Base-by-base conservation (phyloP, 1,284 basidiomycete species). In the Pseudozyma sp. region DNA sequence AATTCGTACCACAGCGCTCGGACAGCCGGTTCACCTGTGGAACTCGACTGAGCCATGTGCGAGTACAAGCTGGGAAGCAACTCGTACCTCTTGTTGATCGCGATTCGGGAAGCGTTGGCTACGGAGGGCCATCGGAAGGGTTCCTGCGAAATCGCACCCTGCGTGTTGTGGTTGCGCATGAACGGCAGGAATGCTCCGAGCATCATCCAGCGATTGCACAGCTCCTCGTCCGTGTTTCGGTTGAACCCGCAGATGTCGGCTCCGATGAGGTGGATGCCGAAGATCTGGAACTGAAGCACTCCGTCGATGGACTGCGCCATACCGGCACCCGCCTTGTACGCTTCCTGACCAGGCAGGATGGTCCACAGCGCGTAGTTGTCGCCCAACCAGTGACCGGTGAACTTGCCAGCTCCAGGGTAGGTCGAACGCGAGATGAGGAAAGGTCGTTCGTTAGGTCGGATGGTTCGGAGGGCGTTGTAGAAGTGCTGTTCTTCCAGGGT, bases 251-350 rank as follows among this genome's bases (percentile, higher is more conserved):
- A 76, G 0, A 61, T 63, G 39, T 80, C 78, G 6, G 77, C 63
- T 1, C 78, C 78, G 17, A 75, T 63, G 35, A 77, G 50, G 19
- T 69, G 69, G 35, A 80, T 77, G 6, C 77, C 77, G 37, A 77
- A 80, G 48, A 92, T 85, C 84, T 91, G 90, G 87, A 92, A 92
- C 80, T 92, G 90, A 11, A 92, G 85, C 42, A 91, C 85, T 7
- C 91, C 91, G 82, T 91, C 88, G 71, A 90, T 89, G 44, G 85
- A 88, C 71, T 87, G 82, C 46, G 87, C 84, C 86, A 90, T 69
- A 3, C 72, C 72, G 6, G 67, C 67, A 4, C 71, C 71, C 4
- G 71, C 66, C 43, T 65, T 65, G 54, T 69, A 74, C 35, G 71
- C 65, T 13, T 74, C 57, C 29, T 55, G 11, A 16, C 66, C 66